Evolutionary conservation across 169 alveolate genomes (phyloP).

Genomic region (Eimeria necatrix): DNA sequence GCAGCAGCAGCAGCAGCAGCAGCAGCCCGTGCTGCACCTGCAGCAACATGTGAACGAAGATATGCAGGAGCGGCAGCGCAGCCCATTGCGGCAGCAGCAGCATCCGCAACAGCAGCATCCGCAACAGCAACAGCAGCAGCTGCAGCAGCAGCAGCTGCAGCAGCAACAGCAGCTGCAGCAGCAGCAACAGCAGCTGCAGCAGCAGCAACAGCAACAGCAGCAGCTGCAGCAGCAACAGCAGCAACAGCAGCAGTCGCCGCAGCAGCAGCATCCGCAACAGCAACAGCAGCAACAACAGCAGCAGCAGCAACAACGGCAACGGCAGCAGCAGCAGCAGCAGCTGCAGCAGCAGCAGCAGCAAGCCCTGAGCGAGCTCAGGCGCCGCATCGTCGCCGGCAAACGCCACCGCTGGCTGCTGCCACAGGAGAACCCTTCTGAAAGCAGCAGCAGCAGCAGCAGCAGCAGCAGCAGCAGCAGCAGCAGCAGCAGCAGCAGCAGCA

Average conservation of each 20-base stretch:
- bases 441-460: background rate
- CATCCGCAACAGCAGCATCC: too few species aligned
- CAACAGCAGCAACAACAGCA: background rate
- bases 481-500: background rate
- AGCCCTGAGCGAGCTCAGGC: background rate
- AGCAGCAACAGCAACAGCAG: background rate
- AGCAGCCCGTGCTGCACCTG: background rate
- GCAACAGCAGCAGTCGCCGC: too few species aligned
- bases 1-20: background rate
- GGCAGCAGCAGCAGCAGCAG: too few species aligned
- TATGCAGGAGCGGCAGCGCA: background rate
- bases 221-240: background rate
- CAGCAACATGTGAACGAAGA: background rate
- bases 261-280: too few species aligned
- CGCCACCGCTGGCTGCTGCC: slow-evolving; percentile 1
- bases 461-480: background rate
- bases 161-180: too few species aligned
- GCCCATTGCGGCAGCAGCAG: background rate
- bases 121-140: background rate
- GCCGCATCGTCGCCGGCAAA: background rate
- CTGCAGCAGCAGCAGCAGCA: background rate
- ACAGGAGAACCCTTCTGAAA: too few species aligned
- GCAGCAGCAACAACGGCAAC: background rate
- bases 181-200: too few species aligned
- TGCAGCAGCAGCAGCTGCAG: background rate